Conservation (phyloP, 768 basidiomycete species). For the Xerocomellus dryophilus region DNA sequence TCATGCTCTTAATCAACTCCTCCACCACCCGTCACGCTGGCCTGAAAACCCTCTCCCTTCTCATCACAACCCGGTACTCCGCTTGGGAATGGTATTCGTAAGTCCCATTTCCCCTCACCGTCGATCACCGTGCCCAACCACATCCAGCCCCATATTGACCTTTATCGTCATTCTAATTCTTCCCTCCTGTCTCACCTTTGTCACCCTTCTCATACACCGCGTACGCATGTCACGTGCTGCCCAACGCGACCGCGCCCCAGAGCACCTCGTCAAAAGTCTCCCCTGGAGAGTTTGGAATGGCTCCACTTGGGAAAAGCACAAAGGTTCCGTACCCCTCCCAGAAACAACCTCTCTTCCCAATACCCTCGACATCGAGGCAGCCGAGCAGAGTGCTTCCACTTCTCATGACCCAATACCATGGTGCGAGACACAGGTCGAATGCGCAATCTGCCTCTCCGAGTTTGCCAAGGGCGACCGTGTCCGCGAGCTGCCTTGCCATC, state of each 20-base stretch:
- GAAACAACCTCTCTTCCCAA: conserved; percentile 23
- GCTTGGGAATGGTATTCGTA: conserved; percentile 94
- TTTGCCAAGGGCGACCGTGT: conserved; percentile 88
- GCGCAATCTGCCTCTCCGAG: conserved; percentile 88
- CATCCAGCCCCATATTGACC: conserved; percentile 71
- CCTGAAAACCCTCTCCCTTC: conserved; percentile 67
- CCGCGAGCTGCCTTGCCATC: conserved; percentile 88
- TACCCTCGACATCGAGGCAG: conserved; percentile 40
- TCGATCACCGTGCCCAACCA: conserved; percentile 7
- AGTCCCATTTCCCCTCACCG: conserved; percentile 22
- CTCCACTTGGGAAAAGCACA: conserved; percentile 76
- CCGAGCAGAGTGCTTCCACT: conserved; percentile 22
- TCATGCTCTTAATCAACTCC: conserved; percentile 63
- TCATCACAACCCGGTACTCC: conserved; percentile 76
- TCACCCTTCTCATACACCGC: conserved; percentile 87
- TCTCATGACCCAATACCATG: conserved; percentile 51
- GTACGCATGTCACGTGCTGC: conserved; percentile 80
- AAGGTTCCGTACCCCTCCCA: conserved; percentile 31
- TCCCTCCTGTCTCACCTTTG: conserved; percentile 83
- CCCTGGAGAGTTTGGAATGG: conserved; percentile 86
- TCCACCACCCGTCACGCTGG: conserved; percentile 82
- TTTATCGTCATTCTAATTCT: conserved; percentile 86
- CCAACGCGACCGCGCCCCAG: conserved; percentile 79
- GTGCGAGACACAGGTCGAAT: conserved; percentile 82
- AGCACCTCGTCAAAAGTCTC: conserved; percentile 71